Evolutionary conservation across 106 monocot genomes (phyloP).

Genomic region (Acorus gramineus): DNA sequence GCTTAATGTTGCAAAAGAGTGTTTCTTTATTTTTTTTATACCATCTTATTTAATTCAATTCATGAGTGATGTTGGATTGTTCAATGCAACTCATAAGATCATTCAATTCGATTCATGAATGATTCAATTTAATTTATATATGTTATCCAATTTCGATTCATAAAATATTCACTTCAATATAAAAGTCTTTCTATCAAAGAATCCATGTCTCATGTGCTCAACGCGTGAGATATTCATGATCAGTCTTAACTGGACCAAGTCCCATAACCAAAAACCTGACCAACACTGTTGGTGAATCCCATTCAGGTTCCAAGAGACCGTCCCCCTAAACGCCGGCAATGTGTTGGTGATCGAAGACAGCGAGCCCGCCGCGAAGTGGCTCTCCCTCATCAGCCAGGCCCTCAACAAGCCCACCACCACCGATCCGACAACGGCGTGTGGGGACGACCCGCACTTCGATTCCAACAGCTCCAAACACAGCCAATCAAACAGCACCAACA

Average conservation of each 20-base stretch:
- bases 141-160: too few relatives aligned
- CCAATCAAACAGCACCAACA: slow-evolving; percentile 11
- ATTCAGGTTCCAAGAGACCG: slow-evolving; percentile 98
- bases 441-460: background rate
- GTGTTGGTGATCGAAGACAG: slow-evolving; percentile 82
- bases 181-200: too few relatives aligned
- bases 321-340: slow-evolving; percentile 91
- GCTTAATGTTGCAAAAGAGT: too few relatives aligned
- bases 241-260: background rate
- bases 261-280: background rate
- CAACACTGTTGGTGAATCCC: background rate
- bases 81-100: too few relatives aligned
- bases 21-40: too few relatives aligned
- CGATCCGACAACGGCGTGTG: background rate
- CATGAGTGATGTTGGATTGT: too few relatives aligned
- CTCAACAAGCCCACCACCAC: slow-evolving; percentile 53
- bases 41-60: too few relatives aligned
- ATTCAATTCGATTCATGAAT: too few relatives aligned
- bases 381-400: slow-evolving; percentile 55
- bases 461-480: slow-evolving; percentile 2
- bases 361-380: slow-evolving; percentile 86
- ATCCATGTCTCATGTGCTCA: background rate
- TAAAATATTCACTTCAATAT: too few relatives aligned
- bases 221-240: background rate
- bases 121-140: too few relatives aligned